Percentiles rank a stretch among this genome's conserved stretches.
Evolutionary conservation across 1,139 yeast species (phyloP).

Genomic region (Suhomyces taliae): DNA sequence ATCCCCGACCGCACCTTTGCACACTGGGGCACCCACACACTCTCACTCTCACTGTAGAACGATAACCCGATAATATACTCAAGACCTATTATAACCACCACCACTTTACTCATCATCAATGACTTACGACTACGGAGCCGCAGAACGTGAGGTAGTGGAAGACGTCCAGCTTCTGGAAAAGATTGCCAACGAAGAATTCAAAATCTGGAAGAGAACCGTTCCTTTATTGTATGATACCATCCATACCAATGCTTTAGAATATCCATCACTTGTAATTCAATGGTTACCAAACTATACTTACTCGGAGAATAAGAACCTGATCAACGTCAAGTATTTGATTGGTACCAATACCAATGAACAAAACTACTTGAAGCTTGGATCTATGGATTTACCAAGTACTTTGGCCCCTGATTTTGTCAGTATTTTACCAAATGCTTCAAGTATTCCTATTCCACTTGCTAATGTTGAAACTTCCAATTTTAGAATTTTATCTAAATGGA

Average conservation of each 20-base stretch:
- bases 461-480: slow-evolving; percentile 29
- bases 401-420: slow-evolving; percentile 38
- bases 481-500: slow-evolving; percentile 44
- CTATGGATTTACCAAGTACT: slow-evolving; percentile 52
- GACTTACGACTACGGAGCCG: slow-evolving; percentile 19
- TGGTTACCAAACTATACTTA: slow-evolving; percentile 45
- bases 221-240: slow-evolving; percentile 82
- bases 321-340: slow-evolving; percentile 43
- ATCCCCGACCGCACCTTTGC: too few species aligned
- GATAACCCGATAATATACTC: background rate
- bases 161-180: slow-evolving; percentile 54
- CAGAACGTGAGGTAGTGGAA: slow-evolving; percentile 35
- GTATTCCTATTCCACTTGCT: slow-evolving; percentile 29
- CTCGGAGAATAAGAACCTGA: slow-evolving; percentile 28
- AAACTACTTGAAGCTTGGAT: slow-evolving; percentile 47
- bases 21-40: too few species aligned
- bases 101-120: slow-evolving; percentile 3
- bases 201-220: slow-evolving; percentile 95
- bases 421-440: slow-evolving; percentile 19
- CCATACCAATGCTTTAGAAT: slow-evolving; percentile 64
- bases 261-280: slow-evolving; percentile 56
- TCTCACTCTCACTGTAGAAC: too few species aligned
- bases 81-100: background rate
- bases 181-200: slow-evolving; percentile 67
- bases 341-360: slow-evolving; percentile 51